Percentiles rank a stretch among this genome's conserved stretches.
These are phyloP conservation scores for Xerocomus brunneocitrinus DNA, from an alignment of 768 basidiomycete species.

Conservation along the genomic window DNA sequence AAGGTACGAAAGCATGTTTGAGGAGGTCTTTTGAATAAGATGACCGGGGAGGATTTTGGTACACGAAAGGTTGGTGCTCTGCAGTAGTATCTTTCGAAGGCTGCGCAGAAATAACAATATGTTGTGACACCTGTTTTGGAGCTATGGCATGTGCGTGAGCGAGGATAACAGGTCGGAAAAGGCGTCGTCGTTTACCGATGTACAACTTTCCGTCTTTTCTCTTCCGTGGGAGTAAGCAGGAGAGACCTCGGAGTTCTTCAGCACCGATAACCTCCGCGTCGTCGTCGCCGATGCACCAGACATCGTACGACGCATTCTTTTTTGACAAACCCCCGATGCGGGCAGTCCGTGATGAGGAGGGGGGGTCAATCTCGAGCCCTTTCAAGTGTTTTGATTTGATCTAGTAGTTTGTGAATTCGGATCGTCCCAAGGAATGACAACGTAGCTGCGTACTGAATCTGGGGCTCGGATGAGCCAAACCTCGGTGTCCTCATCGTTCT, in stretches of 20 bases:
- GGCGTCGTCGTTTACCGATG: constrained; percentile 36
- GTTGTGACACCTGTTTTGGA: constrained; percentile 54
- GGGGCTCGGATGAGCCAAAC: constrained; percentile 71
- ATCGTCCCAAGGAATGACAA: not conserved
- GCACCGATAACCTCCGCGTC: constrained; percentile 39
- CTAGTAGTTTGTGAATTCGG: constrained; percentile 31
- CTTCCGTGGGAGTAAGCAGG: constrained; percentile 62
- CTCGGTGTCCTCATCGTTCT: constrained; percentile 54
- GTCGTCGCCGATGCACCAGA: constrained; percentile 57
- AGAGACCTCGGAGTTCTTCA: constrained; percentile 58
- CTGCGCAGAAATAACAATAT: constrained; percentile 54
- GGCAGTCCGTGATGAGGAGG: constrained; percentile 36
- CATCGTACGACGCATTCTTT: constrained; percentile 54
- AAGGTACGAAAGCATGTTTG: constrained; percentile 61
- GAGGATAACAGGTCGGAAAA: constrained; percentile 34
- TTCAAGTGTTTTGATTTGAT: constrained; percentile 64
- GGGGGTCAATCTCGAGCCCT: constrained; percentile 43
- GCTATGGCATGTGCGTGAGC: constrained; percentile 41
- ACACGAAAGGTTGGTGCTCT: constrained; percentile 16
- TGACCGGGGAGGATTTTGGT: constrained; percentile 52
- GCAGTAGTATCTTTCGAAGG: constrained; percentile 29
- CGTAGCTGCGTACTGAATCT: constrained; percentile 47
- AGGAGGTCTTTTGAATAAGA: constrained; percentile 57
- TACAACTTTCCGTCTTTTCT: constrained; percentile 57
- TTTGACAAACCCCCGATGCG: constrained; percentile 48